These are phyloP conservation scores for Inonotus hispidus DNA, from an alignment of 1,284 basidiomycete genomes.

Conservation along the genomic window DNA sequence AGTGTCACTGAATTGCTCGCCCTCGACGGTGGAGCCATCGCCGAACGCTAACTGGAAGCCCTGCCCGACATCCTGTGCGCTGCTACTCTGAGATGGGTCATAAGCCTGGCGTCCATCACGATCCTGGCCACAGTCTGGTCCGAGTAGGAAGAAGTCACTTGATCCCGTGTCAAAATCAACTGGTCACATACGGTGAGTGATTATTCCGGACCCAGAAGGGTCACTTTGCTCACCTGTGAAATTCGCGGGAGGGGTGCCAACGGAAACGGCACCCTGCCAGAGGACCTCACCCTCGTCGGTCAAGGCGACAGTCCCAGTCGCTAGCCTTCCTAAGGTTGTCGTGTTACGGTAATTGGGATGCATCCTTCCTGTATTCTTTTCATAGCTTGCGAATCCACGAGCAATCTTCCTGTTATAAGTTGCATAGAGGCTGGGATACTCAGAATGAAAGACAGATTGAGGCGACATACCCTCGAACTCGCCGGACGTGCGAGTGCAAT, in stretches of 20 bases:
- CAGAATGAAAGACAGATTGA: not conserved
- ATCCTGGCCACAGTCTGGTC: constrained; percentile 17
- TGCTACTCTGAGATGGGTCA: constrained; percentile 15
- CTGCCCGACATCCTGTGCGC: constrained; percentile 10
- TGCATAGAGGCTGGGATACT: not conserved
- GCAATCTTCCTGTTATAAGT: constrained; percentile 12
- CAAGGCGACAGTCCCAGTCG: constrained; percentile 8
- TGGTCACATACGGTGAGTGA: not conserved
- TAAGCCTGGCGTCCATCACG: constrained; percentile 21
- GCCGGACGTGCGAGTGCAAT: constrained; percentile 10
- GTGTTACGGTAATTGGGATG: constrained; percentile 14
- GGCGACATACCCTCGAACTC: constrained; percentile 11
- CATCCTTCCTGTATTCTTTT: constrained; percentile 15
- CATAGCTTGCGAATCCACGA: constrained; percentile 16
- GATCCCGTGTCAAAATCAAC: constrained; percentile 24
- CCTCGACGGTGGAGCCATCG: constrained; percentile 19
- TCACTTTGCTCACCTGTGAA: constrained; percentile 6
- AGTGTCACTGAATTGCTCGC: constrained; percentile 19
- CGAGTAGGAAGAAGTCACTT: constrained; percentile 22
- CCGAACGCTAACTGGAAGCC: constrained; percentile 20
- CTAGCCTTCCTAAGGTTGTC: constrained; percentile 1
- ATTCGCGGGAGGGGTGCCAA: constrained; percentile 13
- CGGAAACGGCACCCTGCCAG: constrained; percentile 13
- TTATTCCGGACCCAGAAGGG: not conserved
- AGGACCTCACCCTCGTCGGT: constrained; percentile 10